A percentile compares a stretch with the other conserved stretches of the same genome.
These are phyloP conservation scores for Gorgonomyces haynaldii DNA, from an alignment of 192 early-diverging fungal species.

Conservation along the genomic window DNA sequence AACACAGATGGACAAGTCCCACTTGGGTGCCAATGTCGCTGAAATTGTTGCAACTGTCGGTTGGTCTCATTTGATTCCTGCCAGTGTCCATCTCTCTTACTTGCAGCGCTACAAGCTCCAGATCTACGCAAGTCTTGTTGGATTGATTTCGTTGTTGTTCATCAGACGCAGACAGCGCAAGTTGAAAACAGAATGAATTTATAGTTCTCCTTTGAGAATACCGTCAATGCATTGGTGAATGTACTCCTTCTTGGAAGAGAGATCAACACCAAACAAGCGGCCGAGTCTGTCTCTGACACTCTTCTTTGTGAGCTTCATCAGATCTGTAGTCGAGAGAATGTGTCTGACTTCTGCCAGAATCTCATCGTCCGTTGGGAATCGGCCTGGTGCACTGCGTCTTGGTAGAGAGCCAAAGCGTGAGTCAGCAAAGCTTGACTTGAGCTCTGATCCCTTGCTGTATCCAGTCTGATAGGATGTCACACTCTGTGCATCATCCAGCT, in stretches of 20 bases:
- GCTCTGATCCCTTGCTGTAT: conserved; percentile 13
- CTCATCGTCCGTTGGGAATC: conserved; percentile 35
- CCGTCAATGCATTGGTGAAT: conserved; percentile 82
- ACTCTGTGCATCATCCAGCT: conserved; percentile 6
- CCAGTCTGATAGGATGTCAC: conserved; percentile 2
- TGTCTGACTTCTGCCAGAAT: conserved; percentile 39
- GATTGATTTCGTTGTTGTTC: too few species aligned
- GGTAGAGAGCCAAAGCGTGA: too few species aligned
- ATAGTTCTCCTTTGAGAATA: conserved; percentile 37
- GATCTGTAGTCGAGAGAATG: conserved; percentile 78
- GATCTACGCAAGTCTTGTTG: too few species aligned
- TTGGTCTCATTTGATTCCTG: too few species aligned
- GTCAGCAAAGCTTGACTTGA: too few species aligned
- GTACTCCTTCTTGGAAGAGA: conserved; percentile 71
- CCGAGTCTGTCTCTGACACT: conserved; percentile 78
- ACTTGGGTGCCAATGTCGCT: too few species aligned
- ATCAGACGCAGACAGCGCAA: too few species aligned
- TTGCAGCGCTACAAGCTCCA: too few species aligned
- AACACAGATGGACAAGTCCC: too few species aligned
- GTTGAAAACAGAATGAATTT: conserved; percentile 1
- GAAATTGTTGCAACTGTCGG: too few species aligned
- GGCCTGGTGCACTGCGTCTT: not conserved
- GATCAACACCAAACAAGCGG: conserved; percentile 67
- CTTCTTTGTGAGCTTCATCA: conserved; percentile 98
- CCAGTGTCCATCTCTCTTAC: too few species aligned